Conservation (phyloP, 1,284 basidiomycete genomes). For the Austroboletus niveus region DNA sequence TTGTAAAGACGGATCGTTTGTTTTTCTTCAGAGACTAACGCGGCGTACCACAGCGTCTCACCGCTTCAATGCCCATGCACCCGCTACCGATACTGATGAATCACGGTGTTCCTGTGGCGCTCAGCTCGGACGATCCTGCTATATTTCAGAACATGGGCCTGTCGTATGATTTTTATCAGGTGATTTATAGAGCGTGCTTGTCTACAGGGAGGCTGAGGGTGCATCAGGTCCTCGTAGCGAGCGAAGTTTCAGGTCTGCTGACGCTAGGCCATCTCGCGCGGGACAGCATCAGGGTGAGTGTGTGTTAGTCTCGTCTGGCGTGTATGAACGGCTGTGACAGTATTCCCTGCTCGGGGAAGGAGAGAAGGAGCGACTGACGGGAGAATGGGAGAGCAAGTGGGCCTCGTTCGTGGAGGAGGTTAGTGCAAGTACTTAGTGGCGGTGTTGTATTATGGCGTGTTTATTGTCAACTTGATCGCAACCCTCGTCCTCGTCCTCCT, state of each 20-base stretch:
- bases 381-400: slow-evolving; percentile 56
- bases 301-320: not conserved
- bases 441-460: slow-evolving; percentile 23
- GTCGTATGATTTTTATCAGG: slow-evolving; percentile 73
- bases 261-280: slow-evolving; percentile 60
- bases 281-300: slow-evolving; percentile 59
- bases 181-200: slow-evolving; percentile 12
- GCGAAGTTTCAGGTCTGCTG: slow-evolving; percentile 60
- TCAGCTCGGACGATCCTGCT: slow-evolving; percentile 73
- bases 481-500: not conserved
- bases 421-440: not conserved
- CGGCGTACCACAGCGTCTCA: slow-evolving; percentile 42
- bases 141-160: slow-evolving; percentile 78
- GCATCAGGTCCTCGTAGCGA: slow-evolving; percentile 52
- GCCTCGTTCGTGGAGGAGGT: slow-evolving; percentile 42
- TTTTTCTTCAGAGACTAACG: not conserved
- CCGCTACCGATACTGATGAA: slow-evolving; percentile 67
- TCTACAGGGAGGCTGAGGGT: not conserved
- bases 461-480: slow-evolving; percentile 8
- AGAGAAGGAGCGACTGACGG: slow-evolving; percentile 47
- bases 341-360: slow-evolving; percentile 48
- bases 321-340: slow-evolving; percentile 30
- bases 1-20: slow-evolving; percentile 41
- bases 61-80: slow-evolving; percentile 74
- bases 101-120: slow-evolving; percentile 64